These are phyloP conservation scores for Papilionanthe hybrid DNA, from an alignment of 116 monocot species.

Conservation along the genomic window DNA sequence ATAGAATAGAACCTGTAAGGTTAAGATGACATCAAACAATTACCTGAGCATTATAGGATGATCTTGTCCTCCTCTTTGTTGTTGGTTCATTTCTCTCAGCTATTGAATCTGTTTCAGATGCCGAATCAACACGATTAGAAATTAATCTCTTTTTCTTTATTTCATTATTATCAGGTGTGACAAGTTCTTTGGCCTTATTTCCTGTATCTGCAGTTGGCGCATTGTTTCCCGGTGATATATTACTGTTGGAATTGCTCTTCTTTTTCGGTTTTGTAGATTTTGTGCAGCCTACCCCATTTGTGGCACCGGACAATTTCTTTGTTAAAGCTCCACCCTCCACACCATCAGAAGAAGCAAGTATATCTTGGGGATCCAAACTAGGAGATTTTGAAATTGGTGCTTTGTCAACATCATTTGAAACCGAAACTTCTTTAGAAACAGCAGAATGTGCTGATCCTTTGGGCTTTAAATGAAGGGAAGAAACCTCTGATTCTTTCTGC, in stretches of 20 bases:
- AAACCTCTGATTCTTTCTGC: conserved; percentile 14
- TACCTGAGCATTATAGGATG: conserved; percentile 6
- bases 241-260: background rate
- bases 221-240: background rate
- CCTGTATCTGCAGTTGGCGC: conserved; percentile 6
- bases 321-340: background rate
- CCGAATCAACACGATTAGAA: background rate
- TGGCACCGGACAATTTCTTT: background rate
- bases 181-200: conserved; percentile 7
- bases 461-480: background rate
- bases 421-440: background rate
- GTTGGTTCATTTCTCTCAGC: background rate
- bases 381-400: conserved; percentile 1
- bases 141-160: conserved; percentile 15
- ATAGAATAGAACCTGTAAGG: background rate
- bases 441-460: conserved; percentile 3
- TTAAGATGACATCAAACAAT: conserved; percentile 6
- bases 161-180: conserved; percentile 7
- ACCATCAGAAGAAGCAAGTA: background rate
- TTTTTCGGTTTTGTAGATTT: background rate
- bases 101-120: background rate
- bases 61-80: conserved; percentile 9
- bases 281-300: background rate
- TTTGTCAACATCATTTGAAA: conserved; percentile 5
- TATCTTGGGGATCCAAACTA: background rate